Evolutionary conservation across 2,329 filamentous ascomycete species (phyloP).

Genomic region (Ramularia collo-cygni): DNA sequence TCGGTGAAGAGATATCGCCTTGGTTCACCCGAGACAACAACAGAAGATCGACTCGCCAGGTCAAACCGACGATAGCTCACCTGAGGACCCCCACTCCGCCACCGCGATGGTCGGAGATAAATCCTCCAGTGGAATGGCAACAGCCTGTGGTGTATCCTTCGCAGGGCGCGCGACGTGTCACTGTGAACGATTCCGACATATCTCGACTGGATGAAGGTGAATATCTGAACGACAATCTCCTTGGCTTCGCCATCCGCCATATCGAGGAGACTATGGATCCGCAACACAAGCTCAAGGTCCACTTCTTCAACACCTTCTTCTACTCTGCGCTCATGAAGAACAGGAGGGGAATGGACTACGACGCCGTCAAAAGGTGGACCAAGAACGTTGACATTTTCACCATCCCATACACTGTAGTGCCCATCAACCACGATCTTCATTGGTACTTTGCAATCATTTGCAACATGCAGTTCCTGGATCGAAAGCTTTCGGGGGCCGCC

Average conservation of each 20-base stretch:
- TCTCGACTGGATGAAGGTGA: constrained; percentile 72
- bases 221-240: constrained; percentile 86
- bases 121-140: constrained; percentile 23
- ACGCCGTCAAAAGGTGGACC: constrained; percentile 82
- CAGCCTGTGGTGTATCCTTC: constrained; percentile 55
- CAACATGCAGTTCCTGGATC: constrained; percentile 58
- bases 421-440: constrained; percentile 76
- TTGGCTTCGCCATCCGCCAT: constrained; percentile 72
- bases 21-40: constrained; percentile 4
- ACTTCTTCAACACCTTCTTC: constrained; percentile 92
- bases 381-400: constrained; percentile 74
- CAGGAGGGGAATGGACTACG: constrained; percentile 64
- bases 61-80: constrained; percentile 9
- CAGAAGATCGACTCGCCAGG: constrained; percentile 16
- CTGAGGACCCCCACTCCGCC: constrained; percentile 8
- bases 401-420: constrained; percentile 84
- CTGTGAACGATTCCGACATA: constrained; percentile 67
- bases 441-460: constrained; percentile 97
- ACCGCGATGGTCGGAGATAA: constrained; percentile 19
- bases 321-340: constrained; percentile 63
- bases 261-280: constrained; percentile 26
- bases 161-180: constrained; percentile 52
- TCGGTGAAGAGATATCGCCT: not conserved
- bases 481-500: constrained; percentile 8
- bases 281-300: constrained; percentile 51